Percentiles rank a stretch among this genome's conserved stretches.
phyloP scores from a whole-genome alignment of 78 protist genomes.

The Tieghemostelium lacteum region DNA sequence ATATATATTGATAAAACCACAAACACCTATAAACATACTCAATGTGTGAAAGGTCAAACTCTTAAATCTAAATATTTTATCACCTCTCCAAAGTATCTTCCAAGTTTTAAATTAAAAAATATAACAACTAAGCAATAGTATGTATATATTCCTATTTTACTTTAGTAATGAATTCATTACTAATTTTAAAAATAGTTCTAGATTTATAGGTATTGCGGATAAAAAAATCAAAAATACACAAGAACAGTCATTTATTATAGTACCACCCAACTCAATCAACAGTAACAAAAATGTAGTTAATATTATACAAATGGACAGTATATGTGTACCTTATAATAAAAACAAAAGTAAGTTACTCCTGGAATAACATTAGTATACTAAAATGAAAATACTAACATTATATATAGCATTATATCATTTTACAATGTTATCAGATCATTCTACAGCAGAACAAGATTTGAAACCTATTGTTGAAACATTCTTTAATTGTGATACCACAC shows the following conservation, averaged over 20 bases:
- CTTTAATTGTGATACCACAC: neutral
- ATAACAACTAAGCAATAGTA: slow-evolving; percentile 15
- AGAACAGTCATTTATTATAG: slow-evolving; percentile 31
- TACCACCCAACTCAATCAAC: slow-evolving; percentile 62
- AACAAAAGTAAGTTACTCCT: neutral
- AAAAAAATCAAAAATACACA: neutral
- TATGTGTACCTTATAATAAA: slow-evolving; percentile 46
- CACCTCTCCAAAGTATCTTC: slow-evolving; percentile 13
- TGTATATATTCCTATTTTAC: neutral
- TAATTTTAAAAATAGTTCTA: slow-evolving; percentile 7
- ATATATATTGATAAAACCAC: neutral
- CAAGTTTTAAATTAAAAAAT: neutral
- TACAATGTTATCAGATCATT: slow-evolving; percentile 9
- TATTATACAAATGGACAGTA: slow-evolving; percentile 27
- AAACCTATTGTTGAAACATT: slow-evolving; percentile 15
- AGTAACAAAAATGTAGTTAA: slow-evolving; percentile 31
- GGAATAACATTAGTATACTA: neutral
- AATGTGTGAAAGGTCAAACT: slow-evolving; percentile 50
- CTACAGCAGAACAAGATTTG: slow-evolving; percentile 44
- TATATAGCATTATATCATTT: slow-evolving; percentile 23
- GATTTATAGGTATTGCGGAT: slow-evolving; percentile 50
- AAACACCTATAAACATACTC: neutral
- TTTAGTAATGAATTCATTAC: neutral
- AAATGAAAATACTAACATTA: neutral
- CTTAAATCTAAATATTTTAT: slow-evolving; percentile 30